Evolutionary conservation across 2,329 filamentous ascomycete genomes (phyloP).

Genomic region (Stagonosporopsis vannaccii): DNA sequence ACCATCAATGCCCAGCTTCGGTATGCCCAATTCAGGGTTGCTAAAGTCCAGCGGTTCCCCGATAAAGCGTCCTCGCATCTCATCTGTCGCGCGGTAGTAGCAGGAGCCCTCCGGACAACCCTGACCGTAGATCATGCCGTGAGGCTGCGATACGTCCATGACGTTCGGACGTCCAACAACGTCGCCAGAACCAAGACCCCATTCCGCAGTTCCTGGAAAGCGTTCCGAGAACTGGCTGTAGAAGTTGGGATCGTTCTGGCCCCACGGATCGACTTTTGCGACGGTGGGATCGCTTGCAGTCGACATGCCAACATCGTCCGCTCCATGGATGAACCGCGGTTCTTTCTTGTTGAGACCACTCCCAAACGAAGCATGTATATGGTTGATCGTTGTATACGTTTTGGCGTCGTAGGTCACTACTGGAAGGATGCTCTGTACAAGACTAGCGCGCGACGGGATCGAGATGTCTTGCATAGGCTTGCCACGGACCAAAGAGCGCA

Average conservation of each 20-base stretch:
- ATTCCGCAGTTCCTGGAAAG: conserved; percentile 75
- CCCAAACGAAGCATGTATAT: conserved; percentile 79
- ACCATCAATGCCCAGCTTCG: conserved; percentile 71
- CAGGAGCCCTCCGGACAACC: conserved; percentile 82
- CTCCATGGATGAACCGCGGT: conserved; percentile 83
- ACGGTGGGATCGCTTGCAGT: conserved; percentile 80
- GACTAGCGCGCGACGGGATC: conserved; percentile 61
- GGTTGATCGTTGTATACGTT: conserved; percentile 78
- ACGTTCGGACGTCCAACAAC: conserved; percentile 79
- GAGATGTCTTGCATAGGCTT: conserved; percentile 70
- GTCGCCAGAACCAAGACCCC: conserved; percentile 79
- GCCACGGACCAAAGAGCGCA: conserved; percentile 81
- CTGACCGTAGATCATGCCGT: conserved; percentile 84
- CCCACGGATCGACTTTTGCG: conserved; percentile 83
- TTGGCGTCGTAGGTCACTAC: conserved; percentile 87
- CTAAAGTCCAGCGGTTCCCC: conserved; percentile 66
- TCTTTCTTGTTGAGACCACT: conserved; percentile 71
- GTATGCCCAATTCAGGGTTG: conserved; percentile 75
- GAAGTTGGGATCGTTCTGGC: conserved; percentile 74
- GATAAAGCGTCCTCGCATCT: conserved; percentile 79
- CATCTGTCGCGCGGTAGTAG: conserved; percentile 77
- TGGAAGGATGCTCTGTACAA: conserved; percentile 72
- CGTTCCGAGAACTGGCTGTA: conserved; percentile 81
- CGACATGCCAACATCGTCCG: conserved; percentile 78
- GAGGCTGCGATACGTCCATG: conserved; percentile 88